These are phyloP conservation scores for Thermoascus crustaceus DNA, from an alignment of 2,329 filamentous ascomycete species.

Conservation along the genomic window DNA sequence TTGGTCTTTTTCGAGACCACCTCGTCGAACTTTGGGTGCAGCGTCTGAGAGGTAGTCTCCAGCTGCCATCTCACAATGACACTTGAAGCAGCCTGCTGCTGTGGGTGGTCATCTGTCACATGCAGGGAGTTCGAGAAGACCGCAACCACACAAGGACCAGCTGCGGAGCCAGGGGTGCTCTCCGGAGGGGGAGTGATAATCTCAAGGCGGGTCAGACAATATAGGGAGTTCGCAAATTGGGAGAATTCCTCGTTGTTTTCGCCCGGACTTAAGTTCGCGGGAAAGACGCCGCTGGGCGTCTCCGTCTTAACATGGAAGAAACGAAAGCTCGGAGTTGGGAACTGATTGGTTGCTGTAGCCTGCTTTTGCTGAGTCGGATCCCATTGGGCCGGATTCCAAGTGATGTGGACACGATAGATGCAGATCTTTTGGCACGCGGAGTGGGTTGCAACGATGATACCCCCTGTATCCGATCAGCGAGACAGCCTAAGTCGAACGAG, in stretches of 20 bases:
- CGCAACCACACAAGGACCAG: slow-evolving; percentile 58
- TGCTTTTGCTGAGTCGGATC: slow-evolving; percentile 38
- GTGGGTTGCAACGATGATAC: slow-evolving; percentile 33
- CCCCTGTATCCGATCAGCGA: slow-evolving; percentile 12
- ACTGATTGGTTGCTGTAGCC: slow-evolving; percentile 14
- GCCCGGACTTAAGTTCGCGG: slow-evolving; percentile 14
- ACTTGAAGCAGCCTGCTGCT: slow-evolving; percentile 59
- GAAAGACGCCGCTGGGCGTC: slow-evolving; percentile 24
- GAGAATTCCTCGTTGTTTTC: slow-evolving; percentile 17
- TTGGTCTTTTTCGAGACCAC: slow-evolving; percentile 58
- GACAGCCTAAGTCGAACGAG: slow-evolving; percentile 3
- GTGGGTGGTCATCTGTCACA: slow-evolving; percentile 46
- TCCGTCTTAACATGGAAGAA: slow-evolving; percentile 31
- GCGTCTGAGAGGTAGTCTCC: slow-evolving; percentile 52
- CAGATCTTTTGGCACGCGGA: slow-evolving; percentile 60
- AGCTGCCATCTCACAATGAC: slow-evolving; percentile 78
- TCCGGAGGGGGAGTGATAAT: slow-evolving; percentile 61
- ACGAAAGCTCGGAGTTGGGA: slow-evolving; percentile 30
- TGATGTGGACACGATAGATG: slow-evolving; percentile 63
- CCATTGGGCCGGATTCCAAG: slow-evolving; percentile 59
- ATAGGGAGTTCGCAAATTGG: slow-evolving; percentile 30
- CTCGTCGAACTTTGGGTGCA: slow-evolving; percentile 72
- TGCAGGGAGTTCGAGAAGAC: slow-evolving; percentile 58
- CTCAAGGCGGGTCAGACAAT: slow-evolving; percentile 65
- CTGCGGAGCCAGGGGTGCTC: slow-evolving; percentile 45